phyloP scores from a whole-genome alignment of 352 stramenopile genomes.

The Phytophthora rubi region DNA sequence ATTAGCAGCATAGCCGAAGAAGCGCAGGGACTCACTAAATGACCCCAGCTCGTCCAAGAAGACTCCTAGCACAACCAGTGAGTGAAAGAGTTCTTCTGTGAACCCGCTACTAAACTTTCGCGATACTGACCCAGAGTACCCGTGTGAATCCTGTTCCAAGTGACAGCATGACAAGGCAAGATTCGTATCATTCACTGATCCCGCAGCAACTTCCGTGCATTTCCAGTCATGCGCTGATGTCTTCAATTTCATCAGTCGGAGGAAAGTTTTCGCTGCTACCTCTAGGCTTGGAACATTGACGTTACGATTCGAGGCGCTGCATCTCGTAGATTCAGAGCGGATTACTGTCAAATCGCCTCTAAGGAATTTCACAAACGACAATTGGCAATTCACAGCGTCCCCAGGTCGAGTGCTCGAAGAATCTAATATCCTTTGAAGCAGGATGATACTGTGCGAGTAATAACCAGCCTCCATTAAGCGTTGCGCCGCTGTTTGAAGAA shows the following conservation, averaged over 20 bases:
- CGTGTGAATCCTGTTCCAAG: neutral
- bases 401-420: neutral
- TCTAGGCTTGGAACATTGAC: slow-evolving; percentile 21
- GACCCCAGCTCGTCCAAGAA: slow-evolving; percentile 65
- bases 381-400: slow-evolving; percentile 19
- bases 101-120: slow-evolving; percentile 47
- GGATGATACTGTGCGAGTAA: slow-evolving; percentile 29
- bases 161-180: slow-evolving; percentile 10
- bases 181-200: slow-evolving; percentile 13
- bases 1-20: slow-evolving; percentile 41
- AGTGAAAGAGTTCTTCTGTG: slow-evolving; percentile 53
- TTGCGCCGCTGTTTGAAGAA: slow-evolving; percentile 19
- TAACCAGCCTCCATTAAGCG: slow-evolving; percentile 33
- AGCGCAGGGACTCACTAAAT: slow-evolving; percentile 53
- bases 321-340: slow-evolving; percentile 11
- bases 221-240: slow-evolving; percentile 26
- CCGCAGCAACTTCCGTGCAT: slow-evolving; percentile 24
- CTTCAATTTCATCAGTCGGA: slow-evolving; percentile 24
- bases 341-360: slow-evolving; percentile 30
- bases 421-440: slow-evolving; percentile 20
- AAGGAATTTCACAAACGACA: slow-evolving; percentile 42
- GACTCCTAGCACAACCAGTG: slow-evolving; percentile 63
- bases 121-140: neutral
- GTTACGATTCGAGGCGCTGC: slow-evolving; percentile 8
- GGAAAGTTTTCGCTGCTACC: slow-evolving; percentile 32